These are phyloP conservation scores for Salix viminalis DNA, from an alignment of 345 rosid genomes.

Conservation along the genomic window DNA sequence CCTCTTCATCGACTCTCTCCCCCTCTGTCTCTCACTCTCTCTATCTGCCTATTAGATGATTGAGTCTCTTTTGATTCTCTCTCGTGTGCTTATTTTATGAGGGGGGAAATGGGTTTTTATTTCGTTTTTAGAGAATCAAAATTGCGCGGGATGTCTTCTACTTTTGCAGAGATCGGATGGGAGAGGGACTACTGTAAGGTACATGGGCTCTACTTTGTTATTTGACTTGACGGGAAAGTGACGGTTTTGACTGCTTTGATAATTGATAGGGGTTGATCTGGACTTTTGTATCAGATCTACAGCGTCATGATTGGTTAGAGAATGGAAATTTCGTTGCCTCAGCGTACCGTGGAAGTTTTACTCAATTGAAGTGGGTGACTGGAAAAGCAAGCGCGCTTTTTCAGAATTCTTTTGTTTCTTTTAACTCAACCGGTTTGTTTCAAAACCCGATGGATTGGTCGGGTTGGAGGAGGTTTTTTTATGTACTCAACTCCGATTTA, in stretches of 20 bases:
- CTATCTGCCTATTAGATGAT: not conserved
- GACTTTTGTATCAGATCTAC: not conserved
- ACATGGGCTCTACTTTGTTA: no score
- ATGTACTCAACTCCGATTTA: not conserved
- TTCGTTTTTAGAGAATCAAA: slow-evolving; percentile 6
- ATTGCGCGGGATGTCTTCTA: slow-evolving; percentile 11
- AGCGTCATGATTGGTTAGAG: not conserved
- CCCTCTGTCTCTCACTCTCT: not conserved
- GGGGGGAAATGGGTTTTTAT: not conserved
- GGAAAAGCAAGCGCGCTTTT: slow-evolving; percentile 1
- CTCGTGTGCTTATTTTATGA: not conserved
- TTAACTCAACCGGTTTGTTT: not conserved
- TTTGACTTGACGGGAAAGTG: not conserved
- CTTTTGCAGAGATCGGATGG: not conserved
- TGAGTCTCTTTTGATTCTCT: not conserved
- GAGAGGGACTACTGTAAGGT: not conserved
- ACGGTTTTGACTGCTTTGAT: not conserved
- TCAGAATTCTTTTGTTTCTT: not conserved
- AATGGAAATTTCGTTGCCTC: not conserved
- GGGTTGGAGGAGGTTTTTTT: no score
- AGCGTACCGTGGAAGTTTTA: slow-evolving; percentile 3
- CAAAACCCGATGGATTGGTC: not conserved
- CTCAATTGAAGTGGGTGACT: not conserved
- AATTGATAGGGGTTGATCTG: not conserved
- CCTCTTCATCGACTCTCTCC: slow-evolving; percentile 34